A percentile compares a stretch with the other conserved stretches of the same genome.
These are phyloP conservation scores for Camellia lanceoleosa DNA, from an alignment of 148 eudicot genomes.

Conservation along the genomic window DNA sequence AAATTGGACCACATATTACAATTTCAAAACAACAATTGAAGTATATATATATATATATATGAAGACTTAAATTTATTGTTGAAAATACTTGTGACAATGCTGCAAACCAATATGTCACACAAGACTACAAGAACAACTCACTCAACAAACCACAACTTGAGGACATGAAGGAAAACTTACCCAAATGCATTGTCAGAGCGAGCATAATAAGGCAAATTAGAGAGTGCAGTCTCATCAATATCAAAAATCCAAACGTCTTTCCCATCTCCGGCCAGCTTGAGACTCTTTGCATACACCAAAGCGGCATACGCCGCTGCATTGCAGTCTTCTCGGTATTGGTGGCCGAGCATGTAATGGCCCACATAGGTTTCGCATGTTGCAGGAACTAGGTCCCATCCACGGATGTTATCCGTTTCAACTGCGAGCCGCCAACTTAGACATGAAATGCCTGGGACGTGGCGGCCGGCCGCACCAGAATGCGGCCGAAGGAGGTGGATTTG, in stretches of 20 bases:
- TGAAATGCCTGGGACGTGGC: constrained; percentile 23
- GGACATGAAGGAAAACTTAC: too few species aligned
- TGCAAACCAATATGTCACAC: too few species aligned
- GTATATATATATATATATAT: too few species aligned
- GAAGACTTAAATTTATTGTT: too few species aligned
- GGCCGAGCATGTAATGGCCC: constrained; percentile 55
- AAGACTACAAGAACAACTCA: too few species aligned
- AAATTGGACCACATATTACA: too few species aligned
- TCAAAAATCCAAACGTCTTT: constrained; percentile 16
- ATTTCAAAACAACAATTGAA: too few species aligned
- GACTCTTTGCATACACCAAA: constrained; percentile 6
- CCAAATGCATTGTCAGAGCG: constrained; percentile 9
- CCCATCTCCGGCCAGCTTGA: neutral
- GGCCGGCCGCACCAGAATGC: constrained; percentile 35
- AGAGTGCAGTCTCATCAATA: constrained; percentile 12
- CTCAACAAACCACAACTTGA: too few species aligned
- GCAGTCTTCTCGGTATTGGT: constrained; percentile 47
- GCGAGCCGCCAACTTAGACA: constrained; percentile 62
- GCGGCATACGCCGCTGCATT: constrained; percentile 30
- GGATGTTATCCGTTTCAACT: constrained; percentile 49
- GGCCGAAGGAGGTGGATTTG: constrained; percentile 42
- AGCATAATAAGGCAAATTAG: constrained; percentile 14
- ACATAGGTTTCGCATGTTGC: constrained; percentile 43
- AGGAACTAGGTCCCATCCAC: constrained; percentile 42
- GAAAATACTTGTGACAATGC: too few species aligned